phyloP scores from a whole-genome alignment of 2,329 filamentous ascomycete genomes.

The Coleophoma cylindrospora region DNA sequence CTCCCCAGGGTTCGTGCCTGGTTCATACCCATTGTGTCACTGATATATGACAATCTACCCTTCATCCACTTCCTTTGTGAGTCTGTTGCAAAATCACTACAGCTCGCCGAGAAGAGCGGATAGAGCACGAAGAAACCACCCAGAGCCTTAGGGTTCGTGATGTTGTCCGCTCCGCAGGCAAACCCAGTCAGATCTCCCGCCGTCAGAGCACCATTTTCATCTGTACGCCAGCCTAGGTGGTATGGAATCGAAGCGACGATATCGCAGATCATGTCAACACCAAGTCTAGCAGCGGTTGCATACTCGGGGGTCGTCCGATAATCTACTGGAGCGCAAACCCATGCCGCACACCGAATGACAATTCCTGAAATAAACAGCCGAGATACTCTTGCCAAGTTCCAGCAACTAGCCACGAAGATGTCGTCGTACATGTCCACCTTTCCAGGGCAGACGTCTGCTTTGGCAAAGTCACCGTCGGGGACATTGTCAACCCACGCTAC shows the following conservation, averaged over 20 bases:
- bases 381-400: constrained; percentile 49
- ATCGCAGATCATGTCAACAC: constrained; percentile 49
- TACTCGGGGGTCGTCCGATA: constrained; percentile 60
- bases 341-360: constrained; percentile 54
- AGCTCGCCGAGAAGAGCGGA: constrained; percentile 48
- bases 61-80: constrained; percentile 50
- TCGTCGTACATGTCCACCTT: constrained; percentile 55
- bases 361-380: constrained; percentile 50
- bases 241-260: constrained; percentile 58
- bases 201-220: constrained; percentile 29
- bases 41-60: constrained; percentile 49
- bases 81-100: constrained; percentile 55
- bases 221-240: constrained; percentile 53
- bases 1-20: constrained; percentile 51
- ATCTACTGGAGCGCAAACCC: constrained; percentile 55
- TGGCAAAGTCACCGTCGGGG: constrained; percentile 43
- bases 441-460: constrained; percentile 54
- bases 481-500: constrained; percentile 53
- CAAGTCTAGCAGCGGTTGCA: constrained; percentile 45
- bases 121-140: constrained; percentile 56
- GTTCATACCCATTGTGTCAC: constrained; percentile 49
- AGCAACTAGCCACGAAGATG: constrained; percentile 52
- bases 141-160: constrained; percentile 40
- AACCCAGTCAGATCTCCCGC: constrained; percentile 34
- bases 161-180: constrained; percentile 43